phyloP scores from a whole-genome alignment of 2,329 filamentous ascomycete species.

The Fusarium devonianum region DNA sequence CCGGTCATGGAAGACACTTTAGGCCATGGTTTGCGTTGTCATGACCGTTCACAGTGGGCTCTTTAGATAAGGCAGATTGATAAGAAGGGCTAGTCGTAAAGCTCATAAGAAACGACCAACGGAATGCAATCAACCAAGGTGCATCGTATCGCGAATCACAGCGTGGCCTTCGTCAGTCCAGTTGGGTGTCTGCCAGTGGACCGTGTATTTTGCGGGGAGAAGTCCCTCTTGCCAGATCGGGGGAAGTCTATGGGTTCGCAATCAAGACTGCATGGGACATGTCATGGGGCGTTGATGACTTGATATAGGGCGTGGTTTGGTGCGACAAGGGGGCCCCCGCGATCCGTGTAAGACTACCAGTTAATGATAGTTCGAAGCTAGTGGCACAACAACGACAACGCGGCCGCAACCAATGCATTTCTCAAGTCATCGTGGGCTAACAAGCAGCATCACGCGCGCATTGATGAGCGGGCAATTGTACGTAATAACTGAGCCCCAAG shows the following conservation, averaged over 20 bases:
- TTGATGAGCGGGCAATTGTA: constrained; percentile 11
- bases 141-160: too few relatives aligned
- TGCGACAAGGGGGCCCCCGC: background rate
- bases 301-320: constrained; percentile 25
- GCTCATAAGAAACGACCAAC: too few relatives aligned
- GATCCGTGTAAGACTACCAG: background rate
- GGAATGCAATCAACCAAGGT: too few relatives aligned
- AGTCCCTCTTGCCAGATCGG: background rate
- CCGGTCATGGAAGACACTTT: too few relatives aligned
- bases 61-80: too few relatives aligned
- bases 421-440: background rate
- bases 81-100: too few relatives aligned
- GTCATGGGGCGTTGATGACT: constrained; percentile 27
- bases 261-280: constrained; percentile 4
- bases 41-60: constrained; percentile 15
- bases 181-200: too few relatives aligned
- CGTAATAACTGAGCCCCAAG: constrained; percentile 21
- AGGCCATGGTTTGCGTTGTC: constrained; percentile 6
- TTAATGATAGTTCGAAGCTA: constrained; percentile 5
- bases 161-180: too few relatives aligned
- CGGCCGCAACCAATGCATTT: constrained; percentile 11
- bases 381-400: background rate
- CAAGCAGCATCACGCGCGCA: constrained; percentile 16
- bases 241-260: too few relatives aligned
- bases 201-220: background rate